Conservation (phyloP, 2,329 filamentous ascomycete genomes). For the Arthrobotrys sinensis region DNA sequence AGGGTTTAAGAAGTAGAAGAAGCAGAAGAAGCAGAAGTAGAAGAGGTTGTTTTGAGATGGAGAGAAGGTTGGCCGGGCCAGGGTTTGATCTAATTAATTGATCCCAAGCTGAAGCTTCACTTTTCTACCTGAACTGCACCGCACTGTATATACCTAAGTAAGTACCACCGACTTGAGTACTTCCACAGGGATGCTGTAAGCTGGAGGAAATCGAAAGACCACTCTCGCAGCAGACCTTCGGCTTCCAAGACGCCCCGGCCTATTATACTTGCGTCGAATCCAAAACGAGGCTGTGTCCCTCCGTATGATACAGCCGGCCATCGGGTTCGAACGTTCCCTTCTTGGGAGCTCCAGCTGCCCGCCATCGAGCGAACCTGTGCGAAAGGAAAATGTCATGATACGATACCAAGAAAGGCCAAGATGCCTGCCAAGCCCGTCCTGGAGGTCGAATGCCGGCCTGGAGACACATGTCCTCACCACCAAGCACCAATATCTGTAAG, state of each 20-base stretch:
- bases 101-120: conserved; percentile 16
- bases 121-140: background rate
- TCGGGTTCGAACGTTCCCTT: conserved; percentile 5
- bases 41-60: background rate
- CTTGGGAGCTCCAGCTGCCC: conserved; percentile 39
- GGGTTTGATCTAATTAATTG: conserved; percentile 3
- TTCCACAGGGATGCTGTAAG: background rate
- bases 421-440: conserved; percentile 32
- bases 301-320: conserved; percentile 24
- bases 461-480: conserved; percentile 50
- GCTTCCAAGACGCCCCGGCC: conserved; percentile 14
- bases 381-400: conserved; percentile 54
- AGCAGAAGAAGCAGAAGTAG: background rate
- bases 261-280: background rate
- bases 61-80: conserved; percentile 1
- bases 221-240: conserved; percentile 20
- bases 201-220: conserved; percentile 4
- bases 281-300: conserved; percentile 37
- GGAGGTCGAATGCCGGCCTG: conserved; percentile 22
- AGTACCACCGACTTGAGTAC: background rate
- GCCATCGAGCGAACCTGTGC: conserved; percentile 9
- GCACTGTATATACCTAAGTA: too few species aligned
- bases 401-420: conserved; percentile 57
- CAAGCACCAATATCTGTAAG: conserved; percentile 23
- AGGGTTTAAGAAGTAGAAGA: background rate